Base-by-base conservation (phyloP, 441 rosid genomes). In the Gossypium trilobum region DNA sequence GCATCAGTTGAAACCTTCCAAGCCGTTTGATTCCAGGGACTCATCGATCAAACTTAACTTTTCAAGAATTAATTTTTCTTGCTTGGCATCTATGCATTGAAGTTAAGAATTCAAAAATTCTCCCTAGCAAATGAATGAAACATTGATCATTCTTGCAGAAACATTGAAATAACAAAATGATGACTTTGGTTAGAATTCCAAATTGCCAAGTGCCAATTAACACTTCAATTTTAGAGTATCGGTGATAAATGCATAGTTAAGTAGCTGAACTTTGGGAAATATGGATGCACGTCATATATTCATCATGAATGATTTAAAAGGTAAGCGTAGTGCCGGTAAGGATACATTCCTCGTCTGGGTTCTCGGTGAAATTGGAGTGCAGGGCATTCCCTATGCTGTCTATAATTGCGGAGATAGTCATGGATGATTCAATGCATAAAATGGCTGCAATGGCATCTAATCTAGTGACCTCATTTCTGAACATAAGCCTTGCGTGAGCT, bases 401-500 rank as follows among this genome's bases (percentile, higher is more conserved):
- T 72, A 95, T 93, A 1, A 95, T 95, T 71, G 93, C 98, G 0
- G 96, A 91, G 48, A 86, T 92, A 58, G 98, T 93, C 98, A 93
- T 93, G 57, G 97, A 93, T 58, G 94, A 93, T 82, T 93, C 93
- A 10, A 91, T 82, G 82, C 97, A 93, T 75, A 91, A 77, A 78
- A 93, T 85, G 80, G 97, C 96, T 58, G 96, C 86, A 75, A 95
- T 85, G n/a, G 98, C 97, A 82, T 95, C 98, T 59, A 87, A 74
- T 68, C 81, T 83, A 0, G 87, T 92, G 16, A 95, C 99, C 82
- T 95, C 92, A 42, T 89, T 86, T 84, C 99, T 91, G 86, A 88
- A 95, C 99, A 92, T 88, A 71, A 95, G 88, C 82, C 95, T 88
- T 61, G 99, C 99, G 82, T 95, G 99, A 70, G 93, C 97, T 95